Evolutionary conservation across 768 basidiomycete species (phyloP).

Genomic region (Russula emetica): DNA sequence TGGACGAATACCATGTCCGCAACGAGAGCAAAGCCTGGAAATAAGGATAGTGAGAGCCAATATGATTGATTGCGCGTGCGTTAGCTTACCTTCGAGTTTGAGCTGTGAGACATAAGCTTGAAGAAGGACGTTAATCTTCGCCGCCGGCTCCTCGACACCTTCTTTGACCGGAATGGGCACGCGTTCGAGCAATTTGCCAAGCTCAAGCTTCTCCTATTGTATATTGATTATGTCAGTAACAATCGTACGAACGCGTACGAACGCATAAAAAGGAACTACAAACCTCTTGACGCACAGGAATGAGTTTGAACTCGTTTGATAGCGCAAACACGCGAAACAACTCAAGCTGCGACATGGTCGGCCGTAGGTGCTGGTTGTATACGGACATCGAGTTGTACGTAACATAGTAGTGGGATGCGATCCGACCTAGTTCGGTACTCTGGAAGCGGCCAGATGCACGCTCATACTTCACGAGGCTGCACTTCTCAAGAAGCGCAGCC

Average conservation of each 20-base stretch:
- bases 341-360: constrained; percentile 84
- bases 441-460: constrained; percentile 83
- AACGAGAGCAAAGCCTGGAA: constrained; percentile 70
- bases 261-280: constrained; percentile 16
- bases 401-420: constrained; percentile 94
- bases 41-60: background rate
- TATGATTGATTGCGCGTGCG: background rate
- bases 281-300: constrained; percentile 76
- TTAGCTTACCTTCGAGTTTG: constrained; percentile 70
- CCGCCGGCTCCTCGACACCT: constrained; percentile 89
- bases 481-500: constrained; percentile 90
- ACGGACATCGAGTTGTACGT: constrained; percentile 94
- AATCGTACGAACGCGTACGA: constrained; percentile 11
- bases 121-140: constrained; percentile 94
- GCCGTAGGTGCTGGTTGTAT: constrained; percentile 89
- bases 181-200: constrained; percentile 83
- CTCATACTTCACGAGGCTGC: constrained; percentile 91
- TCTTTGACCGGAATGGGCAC: constrained; percentile 98
- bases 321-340: constrained; percentile 94
- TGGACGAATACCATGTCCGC: constrained; percentile 96
- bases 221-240: background rate
- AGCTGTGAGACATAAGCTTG: constrained; percentile 94
- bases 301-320: constrained; percentile 90
- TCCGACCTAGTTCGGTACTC: constrained; percentile 87
- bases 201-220: constrained; percentile 74